Evolutionary conservation across 2,329 filamentous ascomycete genomes (phyloP), one percentile per base, ranked within the genome.

Genomic region (Trichoderma oligosporum): DNA sequence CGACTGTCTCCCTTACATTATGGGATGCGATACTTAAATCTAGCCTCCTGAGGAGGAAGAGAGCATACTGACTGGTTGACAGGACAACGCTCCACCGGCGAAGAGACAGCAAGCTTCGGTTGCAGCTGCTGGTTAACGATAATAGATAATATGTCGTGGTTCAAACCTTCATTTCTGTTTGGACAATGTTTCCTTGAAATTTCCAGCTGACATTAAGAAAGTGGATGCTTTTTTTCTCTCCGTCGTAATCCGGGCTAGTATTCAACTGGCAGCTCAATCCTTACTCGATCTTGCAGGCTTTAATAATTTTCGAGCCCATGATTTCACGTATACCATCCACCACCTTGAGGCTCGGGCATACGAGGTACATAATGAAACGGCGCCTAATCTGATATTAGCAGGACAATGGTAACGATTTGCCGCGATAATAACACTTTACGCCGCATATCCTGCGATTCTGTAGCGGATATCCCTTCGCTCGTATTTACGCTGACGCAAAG

Each of bases 101-200:
- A 76, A 76, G 62, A 67, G 73, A 59, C 74, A 75, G 51, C 72
- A 75, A 61, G 68, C 74, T 31, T 76, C 74, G 5, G 65, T 76
- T 54, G 72, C 70, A 14, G 73, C 73, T 48, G 74, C 68, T 56
- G 72, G 74, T 58, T 76, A 61, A 71, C 7, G 35, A 42, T 18
- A 35, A 31, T 27, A 35, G 18, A 39, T 36, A 31, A 25, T n/a
- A 18, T 45, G 25, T 29, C 36, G n/a, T 25, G 38, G 16, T 48
- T 38, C 35, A 45, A 45, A 27, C 25, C 51, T 48, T 41, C 25
- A 6, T 33, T 12, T 33, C 42, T 7, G 46, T 54, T 55, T 57
- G 55, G 61, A 58, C 56, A 60, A 39, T 52, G 29, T 57, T 58
- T 52, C 51, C 59, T 61, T 51, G 35, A 53, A 58, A 44, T 51